phyloP scores from a whole-genome alignment of 2,329 filamentous ascomycete genomes.

The Penicillium olsonii region DNA sequence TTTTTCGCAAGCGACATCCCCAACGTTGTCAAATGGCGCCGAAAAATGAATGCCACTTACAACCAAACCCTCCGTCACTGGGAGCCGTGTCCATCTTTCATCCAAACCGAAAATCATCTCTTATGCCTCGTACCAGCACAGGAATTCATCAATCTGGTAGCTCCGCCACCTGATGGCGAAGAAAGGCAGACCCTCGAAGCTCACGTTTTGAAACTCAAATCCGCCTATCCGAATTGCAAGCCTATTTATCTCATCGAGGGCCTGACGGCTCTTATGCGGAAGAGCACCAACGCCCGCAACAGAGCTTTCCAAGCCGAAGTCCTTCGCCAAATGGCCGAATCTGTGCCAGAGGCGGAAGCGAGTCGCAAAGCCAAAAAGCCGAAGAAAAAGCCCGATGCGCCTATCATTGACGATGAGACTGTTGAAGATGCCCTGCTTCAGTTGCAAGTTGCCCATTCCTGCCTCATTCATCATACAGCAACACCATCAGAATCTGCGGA shows the following conservation, averaged over 20 bases:
- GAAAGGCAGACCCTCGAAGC: constrained; percentile 56
- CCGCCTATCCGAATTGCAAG: constrained; percentile 54
- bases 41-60: constrained; percentile 66
- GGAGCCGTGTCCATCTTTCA: constrained; percentile 58
- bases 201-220: constrained; percentile 60
- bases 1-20: constrained; percentile 45
- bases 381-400: constrained; percentile 43
- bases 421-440: constrained; percentile 71
- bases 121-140: constrained; percentile 63
- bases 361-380: constrained; percentile 31
- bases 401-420: constrained; percentile 65
- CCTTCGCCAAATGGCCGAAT: constrained; percentile 48
- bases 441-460: constrained; percentile 67
- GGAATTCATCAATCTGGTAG: constrained; percentile 65
- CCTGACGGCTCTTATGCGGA: constrained; percentile 64
- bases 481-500: constrained; percentile 65
- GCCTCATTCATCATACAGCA: constrained; percentile 69
- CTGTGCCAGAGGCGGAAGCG: constrained; percentile 26
- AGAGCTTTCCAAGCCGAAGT: constrained; percentile 68
- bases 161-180: constrained; percentile 36
- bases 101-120: constrained; percentile 61
- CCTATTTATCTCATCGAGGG: constrained; percentile 74
- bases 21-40: constrained; percentile 65
- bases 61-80: constrained; percentile 64
- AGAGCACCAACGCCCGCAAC: constrained; percentile 68